A percentile compares a stretch with the other conserved stretches of the same genome.
These are phyloP conservation scores for Hypericum perforatum DNA, from an alignment of 345 rosid genomes.

Conservation along the genomic window DNA sequence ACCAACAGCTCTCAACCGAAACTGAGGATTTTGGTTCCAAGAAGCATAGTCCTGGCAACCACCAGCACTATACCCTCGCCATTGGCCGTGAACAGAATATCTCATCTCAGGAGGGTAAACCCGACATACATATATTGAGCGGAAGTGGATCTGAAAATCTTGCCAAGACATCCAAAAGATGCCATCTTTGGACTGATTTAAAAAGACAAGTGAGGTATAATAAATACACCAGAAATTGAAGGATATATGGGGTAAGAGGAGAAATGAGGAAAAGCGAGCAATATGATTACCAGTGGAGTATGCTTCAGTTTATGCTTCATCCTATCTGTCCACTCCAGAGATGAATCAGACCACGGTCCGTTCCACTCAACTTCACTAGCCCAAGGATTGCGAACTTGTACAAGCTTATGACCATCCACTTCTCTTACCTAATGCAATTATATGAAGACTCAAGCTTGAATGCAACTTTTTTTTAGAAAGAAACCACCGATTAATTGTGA, in stretches of 20 bases:
- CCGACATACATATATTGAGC: slow-evolving; percentile 97
- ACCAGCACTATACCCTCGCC: slow-evolving; percentile 97
- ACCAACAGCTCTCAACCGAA: slow-evolving; percentile 81
- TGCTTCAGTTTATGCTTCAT: slow-evolving; percentile 95
- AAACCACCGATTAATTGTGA: background rate
- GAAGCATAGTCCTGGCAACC: slow-evolving; percentile 98
- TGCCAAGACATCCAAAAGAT: slow-evolving; percentile 99
- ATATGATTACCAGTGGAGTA: slow-evolving; percentile 58
- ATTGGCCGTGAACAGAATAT: slow-evolving; percentile 87
- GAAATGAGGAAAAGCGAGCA: background rate
- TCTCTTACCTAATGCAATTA: slow-evolving; percentile 62
- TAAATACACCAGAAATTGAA: background rate
- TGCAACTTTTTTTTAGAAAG: too few relatives aligned
- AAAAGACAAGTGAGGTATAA: slow-evolving; percentile 11
- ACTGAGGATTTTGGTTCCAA: slow-evolving; percentile 99
- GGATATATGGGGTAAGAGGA: slow-evolving; percentile 6
- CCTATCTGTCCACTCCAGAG: slow-evolving; percentile 94
- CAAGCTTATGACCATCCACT: slow-evolving; percentile 97
- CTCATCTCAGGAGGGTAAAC: slow-evolving; percentile 98
- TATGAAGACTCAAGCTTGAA: too few relatives aligned
- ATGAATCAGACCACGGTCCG: slow-evolving; percentile 98
- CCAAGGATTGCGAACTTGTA: slow-evolving; percentile 98
- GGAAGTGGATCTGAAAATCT: slow-evolving; percentile 98
- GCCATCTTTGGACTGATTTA: slow-evolving; percentile 90
- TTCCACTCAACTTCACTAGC: slow-evolving; percentile 99